phyloP scores from a whole-genome alignment of 345 rosid species.

The Sonneratia caseolaris region DNA sequence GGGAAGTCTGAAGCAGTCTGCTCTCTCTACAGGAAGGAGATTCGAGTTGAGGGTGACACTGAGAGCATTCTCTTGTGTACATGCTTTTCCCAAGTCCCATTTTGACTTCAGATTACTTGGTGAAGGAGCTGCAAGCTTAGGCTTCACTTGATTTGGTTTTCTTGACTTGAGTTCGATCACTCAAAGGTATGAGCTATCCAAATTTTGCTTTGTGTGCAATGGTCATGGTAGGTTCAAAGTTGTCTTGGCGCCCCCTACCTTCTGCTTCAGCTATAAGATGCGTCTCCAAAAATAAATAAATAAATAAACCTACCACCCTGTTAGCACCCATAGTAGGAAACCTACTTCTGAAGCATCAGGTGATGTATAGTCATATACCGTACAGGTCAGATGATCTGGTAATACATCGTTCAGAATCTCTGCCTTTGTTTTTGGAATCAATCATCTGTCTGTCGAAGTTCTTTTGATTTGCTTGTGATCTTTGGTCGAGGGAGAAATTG shows the following conservation, averaged over 20 bases:
- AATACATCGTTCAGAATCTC: too few species aligned
- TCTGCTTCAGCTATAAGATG: background rate
- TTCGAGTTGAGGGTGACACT: constrained; percentile 22
- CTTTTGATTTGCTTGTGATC: too few species aligned
- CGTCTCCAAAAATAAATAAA: too few species aligned
- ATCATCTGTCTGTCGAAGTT: too few species aligned
- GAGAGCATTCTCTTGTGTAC: constrained; percentile 41
- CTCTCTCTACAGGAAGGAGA: constrained; percentile 56
- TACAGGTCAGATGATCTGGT: too few species aligned
- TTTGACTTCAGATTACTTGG: constrained; percentile 6
- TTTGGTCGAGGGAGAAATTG: too few species aligned
- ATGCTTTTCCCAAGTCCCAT: constrained; percentile 35
- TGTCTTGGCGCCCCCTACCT: background rate
- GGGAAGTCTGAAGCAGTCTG: background rate
- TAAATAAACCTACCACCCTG: too few species aligned
- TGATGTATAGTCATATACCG: too few species aligned
- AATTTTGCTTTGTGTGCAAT: background rate
- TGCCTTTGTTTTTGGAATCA: too few species aligned
- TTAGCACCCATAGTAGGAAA: too few species aligned
- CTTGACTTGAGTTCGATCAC: background rate
- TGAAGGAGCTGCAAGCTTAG: background rate
- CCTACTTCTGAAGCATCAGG: too few species aligned
- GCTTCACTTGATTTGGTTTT: background rate
- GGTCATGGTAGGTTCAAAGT: background rate
- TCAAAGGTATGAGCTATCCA: background rate